A percentile compares a stretch with the other conserved stretches of the same genome.
phyloP scores from a whole-genome alignment of 345 rosid species.

The Geranium brycei region DNA sequence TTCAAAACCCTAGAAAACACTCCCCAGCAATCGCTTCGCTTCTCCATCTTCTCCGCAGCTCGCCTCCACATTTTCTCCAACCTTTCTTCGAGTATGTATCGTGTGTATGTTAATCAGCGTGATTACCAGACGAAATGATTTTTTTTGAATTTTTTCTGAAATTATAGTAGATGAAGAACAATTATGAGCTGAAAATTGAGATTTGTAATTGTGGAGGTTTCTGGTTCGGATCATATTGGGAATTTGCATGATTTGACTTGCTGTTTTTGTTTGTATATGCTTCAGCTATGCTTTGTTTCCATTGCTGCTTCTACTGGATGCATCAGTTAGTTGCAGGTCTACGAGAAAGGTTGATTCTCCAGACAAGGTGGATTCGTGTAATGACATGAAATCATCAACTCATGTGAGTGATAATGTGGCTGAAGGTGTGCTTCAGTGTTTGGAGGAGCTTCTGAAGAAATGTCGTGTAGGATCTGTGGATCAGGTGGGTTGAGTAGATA shows the following conservation, averaged over 20 bases:
- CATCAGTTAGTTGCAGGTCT: constrained; percentile 50
- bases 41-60: constrained; percentile 36
- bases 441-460: constrained; percentile 71
- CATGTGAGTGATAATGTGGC: constrained; percentile 68
- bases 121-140: not conserved
- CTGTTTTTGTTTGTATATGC: constrained; percentile 5
- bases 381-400: constrained; percentile 9
- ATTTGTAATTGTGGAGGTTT: not conserved
- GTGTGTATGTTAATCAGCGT: not conserved
- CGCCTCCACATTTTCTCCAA: constrained; percentile 43
- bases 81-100: constrained; percentile 62
- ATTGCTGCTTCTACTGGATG: constrained; percentile 65
- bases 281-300: constrained; percentile 77
- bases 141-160: too few relatives aligned
- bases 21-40: constrained; percentile 35
- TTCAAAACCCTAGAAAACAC: constrained; percentile 41
- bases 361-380: constrained; percentile 3
- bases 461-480: constrained; percentile 46
- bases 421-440: constrained; percentile 61
- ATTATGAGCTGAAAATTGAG: too few relatives aligned
- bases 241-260: not conserved
- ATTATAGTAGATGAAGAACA: not conserved
- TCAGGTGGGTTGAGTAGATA: constrained; percentile 36
- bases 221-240: too few relatives aligned
- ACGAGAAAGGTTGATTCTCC: constrained; percentile 14